Evolutionary conservation across 2,329 filamentous ascomycete species (phyloP), one percentile per base, ranked within the genome.

Genomic region (Onygenales sp.): DNA sequence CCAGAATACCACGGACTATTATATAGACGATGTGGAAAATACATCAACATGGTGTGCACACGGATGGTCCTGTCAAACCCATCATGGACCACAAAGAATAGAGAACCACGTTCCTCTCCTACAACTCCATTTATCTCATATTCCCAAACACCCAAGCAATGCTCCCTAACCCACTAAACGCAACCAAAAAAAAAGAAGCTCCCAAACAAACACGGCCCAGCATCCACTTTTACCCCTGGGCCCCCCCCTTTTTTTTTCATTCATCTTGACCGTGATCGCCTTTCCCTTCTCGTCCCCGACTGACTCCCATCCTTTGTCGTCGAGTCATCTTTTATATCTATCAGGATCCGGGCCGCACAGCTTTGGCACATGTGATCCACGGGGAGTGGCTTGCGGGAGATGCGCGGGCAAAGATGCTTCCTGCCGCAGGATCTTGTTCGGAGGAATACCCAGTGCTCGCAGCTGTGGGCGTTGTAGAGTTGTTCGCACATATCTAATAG

Each of bases 351-450:
- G 1, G 57, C 57, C 3, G 57, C 57, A 41, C 57, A 58, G 17
- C 46, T 39, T n/a, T 58, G 53, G 32, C 57, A 58, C n/a, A 58
- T 57, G 31, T 58, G 48, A 33, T 42, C 17, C 7, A 54, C 14
- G 13, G 14, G 35, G 10, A 44, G 52, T 5, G 33, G 39, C 13
- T 57, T 33, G 13, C 39, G 50, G 10, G n/a, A 35, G 44, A 58
- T 55, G 8, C 35, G 32, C 27, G 57, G 57, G 27, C 57, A 58
- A 21, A 54, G 57, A 31, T 55, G 55, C 35, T 57, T 58, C 44
- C 52, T 55, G 14, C 57, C 57, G 36, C 57, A 58, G 31, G 55
- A 54, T 47, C 54, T 58, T 42, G 57, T 58, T 14, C 53, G 47
- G 36, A 57, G 33, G 39, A 58, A 58, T 35, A 45, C 32, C 31